Percentiles rank a stretch among this genome's conserved stretches.
Conservation (phyloP, 495 filamentous ascomycete species). For the Tirmania nivea region DNA sequence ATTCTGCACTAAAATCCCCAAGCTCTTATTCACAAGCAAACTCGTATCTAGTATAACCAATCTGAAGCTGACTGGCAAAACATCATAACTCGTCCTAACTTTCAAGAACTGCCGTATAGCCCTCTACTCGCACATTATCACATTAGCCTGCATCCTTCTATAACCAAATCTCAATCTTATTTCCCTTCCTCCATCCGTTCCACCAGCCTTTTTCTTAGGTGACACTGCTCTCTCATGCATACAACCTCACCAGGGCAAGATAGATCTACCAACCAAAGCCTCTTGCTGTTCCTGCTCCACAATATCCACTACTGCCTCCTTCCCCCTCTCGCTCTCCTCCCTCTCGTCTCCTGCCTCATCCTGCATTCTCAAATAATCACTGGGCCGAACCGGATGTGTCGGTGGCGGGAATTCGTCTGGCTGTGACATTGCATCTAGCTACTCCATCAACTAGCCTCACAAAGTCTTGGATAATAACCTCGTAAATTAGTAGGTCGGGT, state of each 20-base stretch:
- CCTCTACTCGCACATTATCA: slow-evolving; percentile 31
- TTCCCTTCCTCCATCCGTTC: slow-evolving; percentile 3
- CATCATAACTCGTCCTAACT: slow-evolving; percentile 91
- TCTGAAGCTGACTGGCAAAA: slow-evolving; percentile 90
- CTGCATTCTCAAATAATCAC: background rate
- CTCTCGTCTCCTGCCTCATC: background rate
- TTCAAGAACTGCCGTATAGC: slow-evolving; percentile 91
- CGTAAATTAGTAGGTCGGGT: too few relatives aligned
- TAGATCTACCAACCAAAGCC: slow-evolving; percentile 50
- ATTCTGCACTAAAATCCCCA: slow-evolving; percentile 93
- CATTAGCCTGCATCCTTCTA: background rate
- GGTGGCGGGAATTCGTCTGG: too few relatives aligned
- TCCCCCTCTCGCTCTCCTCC: background rate
- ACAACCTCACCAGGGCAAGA: background rate
- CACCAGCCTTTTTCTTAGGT: background rate
- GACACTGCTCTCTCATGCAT: background rate
- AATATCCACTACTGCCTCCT: slow-evolving; percentile 18
- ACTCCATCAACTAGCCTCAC: too few relatives aligned
- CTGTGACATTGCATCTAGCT: too few relatives aligned
- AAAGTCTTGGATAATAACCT: too few relatives aligned
- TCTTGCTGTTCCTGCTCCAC: slow-evolving; percentile 82
- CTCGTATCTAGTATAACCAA: slow-evolving; percentile 90
- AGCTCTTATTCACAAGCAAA: slow-evolving; percentile 86
- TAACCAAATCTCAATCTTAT: slow-evolving; percentile 3
- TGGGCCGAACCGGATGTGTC: too few relatives aligned